phyloP scores from a whole-genome alignment of 495 filamentous ascomycete genomes.

The Darksidea phi region DNA sequence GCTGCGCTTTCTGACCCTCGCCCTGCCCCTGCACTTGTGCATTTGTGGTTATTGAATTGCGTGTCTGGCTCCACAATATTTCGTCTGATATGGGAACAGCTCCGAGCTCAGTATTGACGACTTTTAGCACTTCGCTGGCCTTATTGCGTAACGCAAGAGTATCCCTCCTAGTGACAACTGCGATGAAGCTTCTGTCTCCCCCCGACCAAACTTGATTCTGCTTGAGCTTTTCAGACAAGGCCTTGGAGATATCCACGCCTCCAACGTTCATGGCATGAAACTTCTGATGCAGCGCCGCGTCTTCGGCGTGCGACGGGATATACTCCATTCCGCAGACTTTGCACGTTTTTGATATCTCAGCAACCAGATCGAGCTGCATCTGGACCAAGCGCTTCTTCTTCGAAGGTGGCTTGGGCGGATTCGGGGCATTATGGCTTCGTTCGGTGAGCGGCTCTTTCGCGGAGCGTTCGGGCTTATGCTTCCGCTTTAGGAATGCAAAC shows the following conservation, averaged over 20 bases:
- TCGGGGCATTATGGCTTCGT: conserved; percentile 21
- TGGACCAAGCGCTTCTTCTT: conserved; percentile 52
- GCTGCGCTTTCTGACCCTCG: conserved; percentile 21
- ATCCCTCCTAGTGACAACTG: conserved; percentile 57
- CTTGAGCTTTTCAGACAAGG: conserved; percentile 50
- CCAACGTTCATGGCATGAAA: conserved; percentile 66
- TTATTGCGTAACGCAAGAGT: conserved; percentile 55
- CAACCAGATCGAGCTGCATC: conserved; percentile 66
- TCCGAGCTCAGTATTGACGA: conserved; percentile 66
- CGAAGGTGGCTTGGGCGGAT: conserved; percentile 1
- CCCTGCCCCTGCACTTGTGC: conserved; percentile 32
- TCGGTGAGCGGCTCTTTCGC: conserved; percentile 22
- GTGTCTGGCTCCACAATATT: conserved; percentile 57
- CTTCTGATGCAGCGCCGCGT: conserved; percentile 63
- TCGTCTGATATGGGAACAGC: conserved; percentile 61
- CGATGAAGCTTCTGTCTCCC: conserved; percentile 54
- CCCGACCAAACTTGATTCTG: conserved; percentile 36
- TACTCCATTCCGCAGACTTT: conserved; percentile 70
- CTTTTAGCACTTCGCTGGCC: conserved; percentile 61
- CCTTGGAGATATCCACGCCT: conserved; percentile 63
- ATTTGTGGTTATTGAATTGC: background rate
- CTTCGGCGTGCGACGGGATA: conserved; percentile 63
- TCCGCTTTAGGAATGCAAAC: conserved; percentile 28
- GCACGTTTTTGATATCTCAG: conserved; percentile 60
- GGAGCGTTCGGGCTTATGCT: background rate